These are phyloP conservation scores for Choanephora cucurbitarum DNA, from an alignment of 371 early-diverging fungal species.

Conservation along the genomic window DNA sequence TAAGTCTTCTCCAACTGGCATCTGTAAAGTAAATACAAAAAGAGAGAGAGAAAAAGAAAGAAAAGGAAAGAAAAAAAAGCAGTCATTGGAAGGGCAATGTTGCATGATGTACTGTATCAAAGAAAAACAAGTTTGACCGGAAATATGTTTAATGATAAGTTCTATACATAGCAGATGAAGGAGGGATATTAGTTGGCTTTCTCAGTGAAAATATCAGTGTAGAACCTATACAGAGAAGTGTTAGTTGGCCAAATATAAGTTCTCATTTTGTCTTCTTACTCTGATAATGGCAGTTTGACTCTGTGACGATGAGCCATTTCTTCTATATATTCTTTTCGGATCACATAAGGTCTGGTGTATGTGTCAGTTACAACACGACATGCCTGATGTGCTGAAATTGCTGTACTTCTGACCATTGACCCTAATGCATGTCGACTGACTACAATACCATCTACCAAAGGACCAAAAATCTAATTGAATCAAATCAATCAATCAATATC, in stretches of 20 bases:
- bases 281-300: conserved; percentile 48
- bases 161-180: too few species aligned
- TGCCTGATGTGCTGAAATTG: conserved; percentile 69
- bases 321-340: conserved; percentile 61
- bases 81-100: neutral
- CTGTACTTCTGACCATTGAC: conserved; percentile 67
- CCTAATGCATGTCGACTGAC: conserved; percentile 72
- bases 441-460: conserved; percentile 72
- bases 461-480: conserved; percentile 72
- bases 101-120: too few species aligned
- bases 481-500: too few species aligned
- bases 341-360: conserved; percentile 57
- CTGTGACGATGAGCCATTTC: conserved; percentile 58
- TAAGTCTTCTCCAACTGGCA: neutral
- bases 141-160: too few species aligned
- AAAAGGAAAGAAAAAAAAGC: neutral
- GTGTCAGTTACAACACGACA: conserved; percentile 60
- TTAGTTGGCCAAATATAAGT: too few species aligned
- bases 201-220: conserved; percentile 22
- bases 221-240: conserved; percentile 10
- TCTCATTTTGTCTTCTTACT: too few species aligned
- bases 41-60: neutral
- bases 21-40: neutral
- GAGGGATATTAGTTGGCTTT: neutral
- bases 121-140: too few species aligned